phyloP scores from a whole-genome alignment of 306 rosid species.

The Quercus glauca region DNA sequence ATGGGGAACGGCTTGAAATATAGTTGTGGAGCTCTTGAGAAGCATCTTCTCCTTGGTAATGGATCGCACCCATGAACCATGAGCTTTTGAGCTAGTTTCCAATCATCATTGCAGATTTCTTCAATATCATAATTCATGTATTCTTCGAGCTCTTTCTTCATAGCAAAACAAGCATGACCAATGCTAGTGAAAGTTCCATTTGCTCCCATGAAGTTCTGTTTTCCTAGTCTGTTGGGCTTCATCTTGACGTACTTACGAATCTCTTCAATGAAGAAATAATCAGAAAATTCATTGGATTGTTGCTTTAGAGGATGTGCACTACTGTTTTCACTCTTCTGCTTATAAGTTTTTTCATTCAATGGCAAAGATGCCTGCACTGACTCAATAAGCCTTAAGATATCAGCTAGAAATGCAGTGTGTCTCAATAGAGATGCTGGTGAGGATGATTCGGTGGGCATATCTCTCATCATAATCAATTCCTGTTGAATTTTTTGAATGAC shows the following conservation, averaged over 20 bases:
- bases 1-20: constrained; percentile 50
- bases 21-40: constrained; percentile 53
- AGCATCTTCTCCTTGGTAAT: constrained; percentile 75
- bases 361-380: constrained; percentile 31
- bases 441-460: constrained; percentile 20
- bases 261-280: constrained; percentile 65
- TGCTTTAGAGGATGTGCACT: constrained; percentile 45
- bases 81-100: constrained; percentile 72
- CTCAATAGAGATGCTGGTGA: constrained; percentile 20
- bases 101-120: constrained; percentile 75
- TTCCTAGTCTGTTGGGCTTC: constrained; percentile 65
- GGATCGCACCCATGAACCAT: constrained; percentile 91
- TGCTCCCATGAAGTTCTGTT: constrained; percentile 83
- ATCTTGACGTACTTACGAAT: constrained; percentile 62
- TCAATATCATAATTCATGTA: constrained; percentile 79
- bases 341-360: neutral
- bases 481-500: constrained; percentile 48
- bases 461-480: constrained; percentile 37
- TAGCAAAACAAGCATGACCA: constrained; percentile 68
- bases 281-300: constrained; percentile 42
- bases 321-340: neutral
- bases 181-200: constrained; percentile 80
- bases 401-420: constrained; percentile 53
- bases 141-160: constrained; percentile 65
- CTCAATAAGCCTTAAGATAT: constrained; percentile 57